These are phyloP conservation scores for Oryza brachyantha DNA, from an alignment of 176 grass and related monocot species.

Conservation along the genomic window DNA sequence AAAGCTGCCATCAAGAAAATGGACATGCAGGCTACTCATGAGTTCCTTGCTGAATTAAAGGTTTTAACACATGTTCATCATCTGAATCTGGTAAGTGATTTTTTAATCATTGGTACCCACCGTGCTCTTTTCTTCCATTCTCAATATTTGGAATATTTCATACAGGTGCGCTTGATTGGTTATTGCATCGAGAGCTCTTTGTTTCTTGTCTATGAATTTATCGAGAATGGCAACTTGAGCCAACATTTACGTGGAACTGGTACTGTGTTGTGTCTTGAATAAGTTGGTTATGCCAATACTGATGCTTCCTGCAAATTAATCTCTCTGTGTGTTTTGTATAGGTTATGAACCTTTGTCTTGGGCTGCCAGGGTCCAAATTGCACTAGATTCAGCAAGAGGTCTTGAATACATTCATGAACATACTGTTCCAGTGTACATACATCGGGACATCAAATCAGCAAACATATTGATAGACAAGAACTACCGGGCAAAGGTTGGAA, in stretches of 20 bases:
- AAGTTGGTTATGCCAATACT: neutral
- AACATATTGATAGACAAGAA: slow-evolving; percentile 99
- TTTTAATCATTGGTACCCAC: no score
- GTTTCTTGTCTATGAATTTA: slow-evolving; percentile 91
- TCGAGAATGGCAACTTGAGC: slow-evolving; percentile 90
- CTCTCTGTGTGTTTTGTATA: slow-evolving; percentile 23
- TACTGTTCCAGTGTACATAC: slow-evolving; percentile 94
- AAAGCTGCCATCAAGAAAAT: slow-evolving; percentile 98
- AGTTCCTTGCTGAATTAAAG: slow-evolving; percentile 97
- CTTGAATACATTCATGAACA: slow-evolving; percentile 98
- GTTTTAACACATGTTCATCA: slow-evolving; percentile 99
- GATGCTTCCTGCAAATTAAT: slow-evolving; percentile 39
- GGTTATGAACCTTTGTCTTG: slow-evolving; percentile 71
- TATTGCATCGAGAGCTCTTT: slow-evolving; percentile 84
- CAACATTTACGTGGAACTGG: slow-evolving; percentile 81
- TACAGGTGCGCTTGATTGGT: slow-evolving; percentile 86
- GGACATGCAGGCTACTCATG: slow-evolving; percentile 82
- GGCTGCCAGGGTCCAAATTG: slow-evolving; percentile 81
- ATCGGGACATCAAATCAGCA: slow-evolving; percentile 94
- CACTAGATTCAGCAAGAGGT: slow-evolving; percentile 93
- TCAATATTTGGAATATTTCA: slow-evolving; percentile 15
- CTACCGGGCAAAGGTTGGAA: slow-evolving; percentile 65
- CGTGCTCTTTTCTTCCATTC: neutral
- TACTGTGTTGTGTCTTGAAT: slow-evolving; percentile 30
- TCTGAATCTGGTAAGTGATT: slow-evolving; percentile 81